Percentiles rank a stretch among this genome's conserved stretches.
phyloP scores from a whole-genome alignment of 1,284 basidiomycete species.

The Ustilago bromivora region DNA sequence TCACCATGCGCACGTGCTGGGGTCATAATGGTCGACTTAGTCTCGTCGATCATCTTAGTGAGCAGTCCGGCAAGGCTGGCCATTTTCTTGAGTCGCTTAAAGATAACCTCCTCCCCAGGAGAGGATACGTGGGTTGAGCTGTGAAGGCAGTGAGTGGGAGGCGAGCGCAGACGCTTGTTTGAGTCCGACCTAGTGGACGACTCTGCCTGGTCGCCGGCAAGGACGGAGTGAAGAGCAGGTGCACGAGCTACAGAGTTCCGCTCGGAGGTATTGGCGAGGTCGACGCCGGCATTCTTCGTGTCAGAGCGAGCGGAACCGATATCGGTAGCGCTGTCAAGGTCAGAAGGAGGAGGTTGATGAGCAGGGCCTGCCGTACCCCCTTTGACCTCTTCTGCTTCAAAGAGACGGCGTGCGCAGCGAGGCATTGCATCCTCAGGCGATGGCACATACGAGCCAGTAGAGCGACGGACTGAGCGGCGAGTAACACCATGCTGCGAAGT shows the following conservation, averaged over 20 bases:
- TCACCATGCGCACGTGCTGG: conserved; percentile 1
- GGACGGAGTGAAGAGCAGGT: conserved; percentile 14
- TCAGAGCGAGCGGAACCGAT: conserved; percentile 31
- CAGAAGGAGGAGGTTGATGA: not conserved
- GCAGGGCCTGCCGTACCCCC: not conserved
- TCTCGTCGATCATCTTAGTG: conserved; percentile 51
- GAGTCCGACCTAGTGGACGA: not conserved
- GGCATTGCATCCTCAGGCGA: conserved; percentile 16
- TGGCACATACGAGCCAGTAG: conserved; percentile 23
- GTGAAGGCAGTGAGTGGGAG: not conserved
- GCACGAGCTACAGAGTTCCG: conserved; percentile 1
- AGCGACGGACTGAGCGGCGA: conserved; percentile 18
- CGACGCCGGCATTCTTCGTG: conserved; percentile 28
- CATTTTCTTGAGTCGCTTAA: conserved; percentile 42
- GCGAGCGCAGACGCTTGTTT: conserved; percentile 4
- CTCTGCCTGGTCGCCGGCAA: conserved; percentile 10
- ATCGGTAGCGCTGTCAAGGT: conserved; percentile 20
- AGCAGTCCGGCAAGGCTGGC: conserved; percentile 33
- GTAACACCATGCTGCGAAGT: conserved; percentile 7
- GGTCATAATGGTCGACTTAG: conserved; percentile 26
- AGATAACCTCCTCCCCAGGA: conserved; percentile 24
- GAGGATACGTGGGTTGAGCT: not conserved
- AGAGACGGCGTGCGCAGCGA: conserved; percentile 35
- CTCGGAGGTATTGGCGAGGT: not conserved
- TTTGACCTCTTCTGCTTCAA: not conserved